A percentile compares a stretch with the other conserved stretches of the same genome.
phyloP scores from a whole-genome alignment of 1,284 basidiomycete genomes.

The Tylopilus sp. region DNA sequence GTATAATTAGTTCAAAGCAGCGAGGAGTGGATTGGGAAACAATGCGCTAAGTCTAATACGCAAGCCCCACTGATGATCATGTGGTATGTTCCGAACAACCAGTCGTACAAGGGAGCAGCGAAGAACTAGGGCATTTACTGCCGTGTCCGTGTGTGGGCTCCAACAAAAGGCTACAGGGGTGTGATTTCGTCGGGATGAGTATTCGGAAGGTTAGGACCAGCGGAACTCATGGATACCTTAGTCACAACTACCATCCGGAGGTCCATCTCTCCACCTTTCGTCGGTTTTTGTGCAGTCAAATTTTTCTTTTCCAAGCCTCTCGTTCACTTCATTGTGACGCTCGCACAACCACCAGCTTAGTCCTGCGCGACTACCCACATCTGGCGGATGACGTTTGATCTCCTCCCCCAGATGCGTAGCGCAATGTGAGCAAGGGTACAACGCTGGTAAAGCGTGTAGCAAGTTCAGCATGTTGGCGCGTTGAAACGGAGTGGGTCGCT shows the following conservation, averaged over 20 bases:
- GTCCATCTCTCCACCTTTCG: slow-evolving; percentile 90
- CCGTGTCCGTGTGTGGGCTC: not conserved
- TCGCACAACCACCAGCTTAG: slow-evolving; percentile 87
- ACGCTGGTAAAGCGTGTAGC: slow-evolving; percentile 67
- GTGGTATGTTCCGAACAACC: slow-evolving; percentile 6
- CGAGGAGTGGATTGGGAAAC: not conserved
- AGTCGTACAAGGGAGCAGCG: not conserved
- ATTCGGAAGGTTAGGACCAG: not conserved
- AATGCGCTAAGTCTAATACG: not conserved
- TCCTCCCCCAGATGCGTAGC: slow-evolving; percentile 75
- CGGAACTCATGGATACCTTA: slow-evolving; percentile 35
- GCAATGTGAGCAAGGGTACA: slow-evolving; percentile 88
- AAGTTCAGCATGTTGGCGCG: slow-evolving; percentile 79
- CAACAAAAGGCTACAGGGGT: not conserved
- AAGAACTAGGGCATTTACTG: not conserved
- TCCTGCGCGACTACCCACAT: slow-evolving; percentile 63
- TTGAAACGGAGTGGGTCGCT: slow-evolving; percentile 64
- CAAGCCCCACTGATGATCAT: not conserved
- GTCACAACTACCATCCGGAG: slow-evolving; percentile 83
- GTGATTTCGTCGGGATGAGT: not conserved
- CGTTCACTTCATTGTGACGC: slow-evolving; percentile 89
- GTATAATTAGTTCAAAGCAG: not conserved
- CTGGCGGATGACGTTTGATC: slow-evolving; percentile 64
- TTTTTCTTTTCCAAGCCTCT: slow-evolving; percentile 72
- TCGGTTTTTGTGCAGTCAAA: slow-evolving; percentile 81